Conservation (phyloP, 768 basidiomycete genomes). For the Candolleomyces efflorescens region DNA sequence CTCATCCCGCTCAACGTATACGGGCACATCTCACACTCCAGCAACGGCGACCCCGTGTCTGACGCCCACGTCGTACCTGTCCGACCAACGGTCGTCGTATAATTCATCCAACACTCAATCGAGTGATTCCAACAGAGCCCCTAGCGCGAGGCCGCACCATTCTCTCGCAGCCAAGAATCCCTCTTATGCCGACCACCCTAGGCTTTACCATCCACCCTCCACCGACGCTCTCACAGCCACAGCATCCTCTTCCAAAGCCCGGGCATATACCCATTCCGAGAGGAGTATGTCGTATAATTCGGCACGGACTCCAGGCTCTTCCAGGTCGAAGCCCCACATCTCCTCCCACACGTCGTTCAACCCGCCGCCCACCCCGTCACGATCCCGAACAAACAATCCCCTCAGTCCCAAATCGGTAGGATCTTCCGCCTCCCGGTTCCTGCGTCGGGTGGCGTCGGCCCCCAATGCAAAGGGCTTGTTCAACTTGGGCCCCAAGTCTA, state of each 20-base stretch:
- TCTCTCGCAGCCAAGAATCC: constrained; percentile 16
- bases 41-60: constrained; percentile 45
- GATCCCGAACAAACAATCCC: constrained; percentile 47
- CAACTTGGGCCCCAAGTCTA: constrained; percentile 50
- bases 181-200: constrained; percentile 24
- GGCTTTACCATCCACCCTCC: constrained; percentile 30
- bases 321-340: constrained; percentile 33
- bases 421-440: constrained; percentile 79
- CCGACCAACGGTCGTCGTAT: constrained; percentile 69
- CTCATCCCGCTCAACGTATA: constrained; percentile 28
- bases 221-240: constrained; percentile 36
- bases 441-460: constrained; percentile 93
- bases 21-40: constrained; percentile 32
- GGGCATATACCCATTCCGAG: constrained; percentile 40
- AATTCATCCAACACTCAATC: constrained; percentile 77
- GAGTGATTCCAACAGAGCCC: constrained; percentile 56
- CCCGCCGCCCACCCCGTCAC: constrained; percentile 34
- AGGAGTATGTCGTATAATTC: constrained; percentile 29
- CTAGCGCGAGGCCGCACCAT: background rate
- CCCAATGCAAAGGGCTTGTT: constrained; percentile 95
- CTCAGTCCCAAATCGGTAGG: constrained; percentile 67
- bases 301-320: constrained; percentile 21
- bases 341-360: constrained; percentile 44
- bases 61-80: constrained; percentile 50
- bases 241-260: constrained; percentile 19